Percentiles rank a stretch among this genome's conserved stretches.
phyloP scores from a whole-genome alignment of 2,329 filamentous ascomycete species.

The Colletotrichum destructivum region DNA sequence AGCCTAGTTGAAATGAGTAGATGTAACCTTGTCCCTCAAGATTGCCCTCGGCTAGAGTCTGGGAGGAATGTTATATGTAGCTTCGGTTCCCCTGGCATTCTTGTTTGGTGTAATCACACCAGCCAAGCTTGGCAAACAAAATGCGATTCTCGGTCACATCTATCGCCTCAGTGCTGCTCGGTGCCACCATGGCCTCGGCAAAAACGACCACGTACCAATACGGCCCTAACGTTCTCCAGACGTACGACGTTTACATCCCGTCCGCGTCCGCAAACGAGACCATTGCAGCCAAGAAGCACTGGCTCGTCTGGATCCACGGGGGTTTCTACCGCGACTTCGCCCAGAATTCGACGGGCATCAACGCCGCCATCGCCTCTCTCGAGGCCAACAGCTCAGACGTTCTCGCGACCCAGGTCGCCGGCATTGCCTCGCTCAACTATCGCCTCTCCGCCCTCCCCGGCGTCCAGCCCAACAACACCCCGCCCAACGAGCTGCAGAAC shows the following conservation, averaged over 20 bases:
- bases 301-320: slow-evolving; percentile 32
- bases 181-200: slow-evolving; percentile 18
- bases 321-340: slow-evolving; percentile 38
- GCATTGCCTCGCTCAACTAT: slow-evolving; percentile 33
- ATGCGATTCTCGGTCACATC: slow-evolving; percentile 15
- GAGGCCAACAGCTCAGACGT: slow-evolving; percentile 21
- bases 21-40: slow-evolving; percentile 9
- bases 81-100: neutral
- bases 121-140: neutral
- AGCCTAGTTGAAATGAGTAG: slow-evolving; percentile 2
- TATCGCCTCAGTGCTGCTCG: neutral
- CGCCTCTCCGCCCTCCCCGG: slow-evolving; percentile 35
- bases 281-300: slow-evolving; percentile 18
- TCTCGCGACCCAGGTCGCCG: slow-evolving; percentile 11
- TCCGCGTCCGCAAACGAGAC: neutral
- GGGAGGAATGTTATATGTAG: neutral
- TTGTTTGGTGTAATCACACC: neutral
- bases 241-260: slow-evolving; percentile 27
- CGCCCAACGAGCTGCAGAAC: slow-evolving; percentile 26
- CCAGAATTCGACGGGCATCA: slow-evolving; percentile 25
- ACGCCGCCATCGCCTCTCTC: slow-evolving; percentile 25
- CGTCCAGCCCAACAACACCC: slow-evolving; percentile 32
- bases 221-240: slow-evolving; percentile 28
- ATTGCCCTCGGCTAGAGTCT: neutral
- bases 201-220: slow-evolving; percentile 29